Evolutionary conservation across 2,329 filamentous ascomycete species (phyloP).

Genomic region (Fusarium sp.): DNA sequence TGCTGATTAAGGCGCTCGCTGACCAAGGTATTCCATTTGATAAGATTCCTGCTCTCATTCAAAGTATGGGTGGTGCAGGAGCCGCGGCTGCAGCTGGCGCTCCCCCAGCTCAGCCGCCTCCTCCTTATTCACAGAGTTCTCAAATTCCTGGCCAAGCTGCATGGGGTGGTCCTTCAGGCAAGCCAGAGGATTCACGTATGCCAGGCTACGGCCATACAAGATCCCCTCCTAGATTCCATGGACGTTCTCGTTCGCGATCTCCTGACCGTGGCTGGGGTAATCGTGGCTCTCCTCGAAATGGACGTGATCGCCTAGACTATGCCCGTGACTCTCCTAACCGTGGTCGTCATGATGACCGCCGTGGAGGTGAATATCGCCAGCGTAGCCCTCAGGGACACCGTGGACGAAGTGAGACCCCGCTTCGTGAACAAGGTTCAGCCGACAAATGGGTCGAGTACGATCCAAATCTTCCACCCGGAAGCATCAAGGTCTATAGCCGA

Average conservation of each 20-base stretch:
- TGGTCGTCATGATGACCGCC: conserved; percentile 66
- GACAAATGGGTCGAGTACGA: conserved; percentile 85
- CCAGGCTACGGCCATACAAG: conserved; percentile 65
- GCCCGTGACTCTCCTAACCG: conserved; percentile 73
- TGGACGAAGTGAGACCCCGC: conserved; percentile 69
- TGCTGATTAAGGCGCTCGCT: conserved; percentile 78
- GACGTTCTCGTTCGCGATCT: conserved; percentile 80
- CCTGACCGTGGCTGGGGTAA: conserved; percentile 78
- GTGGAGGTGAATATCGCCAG: conserved; percentile 81
- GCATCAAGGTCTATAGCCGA: conserved; percentile 92
- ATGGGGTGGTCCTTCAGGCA: conserved; percentile 45
- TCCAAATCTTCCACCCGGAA: conserved; percentile 73
- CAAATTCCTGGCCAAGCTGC: conserved; percentile 50
- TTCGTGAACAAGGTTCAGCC: conserved; percentile 47
- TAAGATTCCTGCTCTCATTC: conserved; percentile 72
- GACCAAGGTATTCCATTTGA: conserved; percentile 81
- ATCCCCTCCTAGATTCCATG: conserved; percentile 68
- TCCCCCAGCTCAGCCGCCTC: conserved; percentile 40
- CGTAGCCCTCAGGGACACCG: conserved; percentile 81
- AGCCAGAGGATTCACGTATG: conserved; percentile 63
- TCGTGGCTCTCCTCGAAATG: conserved; percentile 70
- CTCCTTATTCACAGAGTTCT: conserved; percentile 54
- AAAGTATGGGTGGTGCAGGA: conserved; percentile 56
- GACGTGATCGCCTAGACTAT: conserved; percentile 76
- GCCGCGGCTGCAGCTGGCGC: conserved; percentile 47